Evolutionary conservation across 1,284 basidiomycete species (phyloP).

Genomic region (Mycena citricolor): DNA sequence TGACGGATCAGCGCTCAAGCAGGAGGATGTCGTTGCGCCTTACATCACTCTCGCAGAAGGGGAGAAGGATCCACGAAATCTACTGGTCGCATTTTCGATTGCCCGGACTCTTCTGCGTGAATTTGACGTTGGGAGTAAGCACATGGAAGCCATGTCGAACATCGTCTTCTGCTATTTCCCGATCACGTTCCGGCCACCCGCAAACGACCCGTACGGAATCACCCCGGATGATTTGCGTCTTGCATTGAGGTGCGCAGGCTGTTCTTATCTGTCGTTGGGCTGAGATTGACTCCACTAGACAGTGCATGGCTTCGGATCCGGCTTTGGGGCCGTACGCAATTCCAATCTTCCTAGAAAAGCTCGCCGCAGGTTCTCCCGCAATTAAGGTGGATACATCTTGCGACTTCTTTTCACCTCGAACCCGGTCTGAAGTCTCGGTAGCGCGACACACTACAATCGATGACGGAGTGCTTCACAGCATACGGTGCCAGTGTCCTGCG

Average conservation of each 20-base stretch:
- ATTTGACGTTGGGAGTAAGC: constrained; percentile 69
- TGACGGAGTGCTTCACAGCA: constrained; percentile 75
- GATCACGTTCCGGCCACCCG: constrained; percentile 94
- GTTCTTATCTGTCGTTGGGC: background rate
- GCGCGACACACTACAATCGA: constrained; percentile 81
- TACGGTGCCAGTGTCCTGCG: constrained; percentile 71
- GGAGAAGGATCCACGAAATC: constrained; percentile 97
- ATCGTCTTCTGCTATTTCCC: constrained; percentile 99
- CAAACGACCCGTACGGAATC: constrained; percentile 94
- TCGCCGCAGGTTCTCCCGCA: constrained; percentile 77
- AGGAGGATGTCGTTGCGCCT: constrained; percentile 69
- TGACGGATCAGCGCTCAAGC: constrained; percentile 60
- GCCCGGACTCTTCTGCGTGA: constrained; percentile 84
- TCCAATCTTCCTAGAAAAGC: constrained; percentile 91
- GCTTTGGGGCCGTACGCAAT: constrained; percentile 84
- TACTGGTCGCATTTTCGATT: constrained; percentile 89
- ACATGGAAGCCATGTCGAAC: constrained; percentile 91
- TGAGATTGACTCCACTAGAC: constrained; percentile 35
- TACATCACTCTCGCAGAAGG: constrained; percentile 86
- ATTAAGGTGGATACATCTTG: constrained; percentile 66
- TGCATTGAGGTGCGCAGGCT: constrained; percentile 58
- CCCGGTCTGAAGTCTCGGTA: constrained; percentile 32
- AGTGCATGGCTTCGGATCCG: constrained; percentile 78
- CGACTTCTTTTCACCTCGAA: background rate
- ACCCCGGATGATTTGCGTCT: constrained; percentile 83